Evolutionary conservation across 2,329 filamentous ascomycete genomes (phyloP), one percentile per base, ranked within the genome.

Genomic region (Fusarium staphyleae): DNA sequence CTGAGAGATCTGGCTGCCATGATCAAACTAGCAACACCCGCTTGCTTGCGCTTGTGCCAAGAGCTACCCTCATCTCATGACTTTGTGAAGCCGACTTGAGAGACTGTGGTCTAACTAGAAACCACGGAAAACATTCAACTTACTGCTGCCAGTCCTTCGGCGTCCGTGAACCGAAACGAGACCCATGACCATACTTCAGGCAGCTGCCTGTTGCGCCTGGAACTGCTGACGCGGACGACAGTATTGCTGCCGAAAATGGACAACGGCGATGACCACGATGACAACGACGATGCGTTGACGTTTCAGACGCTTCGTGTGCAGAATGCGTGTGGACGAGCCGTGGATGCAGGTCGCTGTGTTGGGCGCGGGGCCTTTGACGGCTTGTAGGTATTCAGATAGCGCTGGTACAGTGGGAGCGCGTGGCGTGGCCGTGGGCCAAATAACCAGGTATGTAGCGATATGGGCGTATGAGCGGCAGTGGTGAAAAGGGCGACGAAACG

Each of bases 81-180:
- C n/a, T 32, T 46, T 46, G 36, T 28, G 47, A 49, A 29, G 43
- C 32, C 35, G 35, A 30, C 35, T 40, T 50, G 45, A n/a, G 42
- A 50, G n/a, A 18, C 18, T 32, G 44, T 34, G 18, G n/a, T n/a
- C n/a, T n/a, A 34, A 15, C 43, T 33, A 16, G 24, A 46, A 46
- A 18, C 36, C 44, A 37, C n/a, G 41, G 28, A 40, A 24, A 29
- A 48, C 24, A 14, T 37, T 26, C 32, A 44, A 63, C 59, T 62
- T 45, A 62, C 59, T 62, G 54, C 65, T 67, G 62, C 63, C 57
- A 48, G 70, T 62, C 50, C 69, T 70, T 51, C 68, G 69, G 46
- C 69, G 70, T 29, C 68, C 66, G 48, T 63, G 62, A 55, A 65
- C 65, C 41, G 70, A 69, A 29, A 70, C 69, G 24, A 72, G 65